Conservation (phyloP, 768 basidiomycete genomes). For the Amylocystis lapponica region DNA sequence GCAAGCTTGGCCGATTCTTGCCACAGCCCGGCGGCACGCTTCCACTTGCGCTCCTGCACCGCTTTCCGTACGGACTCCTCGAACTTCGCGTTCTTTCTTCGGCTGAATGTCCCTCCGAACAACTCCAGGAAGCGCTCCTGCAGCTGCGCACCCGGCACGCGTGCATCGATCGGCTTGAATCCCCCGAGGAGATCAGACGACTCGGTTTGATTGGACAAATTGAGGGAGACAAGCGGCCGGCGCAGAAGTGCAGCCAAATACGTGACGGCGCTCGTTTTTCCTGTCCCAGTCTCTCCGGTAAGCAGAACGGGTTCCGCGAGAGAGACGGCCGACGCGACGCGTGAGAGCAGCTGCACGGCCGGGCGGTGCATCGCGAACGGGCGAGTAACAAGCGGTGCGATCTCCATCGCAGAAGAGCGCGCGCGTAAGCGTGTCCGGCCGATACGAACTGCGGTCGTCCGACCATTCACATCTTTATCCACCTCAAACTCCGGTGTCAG, state of each 20-base stretch:
- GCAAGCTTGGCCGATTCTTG: constrained; percentile 69
- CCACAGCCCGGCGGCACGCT: constrained; percentile 78
- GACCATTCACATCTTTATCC: constrained; percentile 64
- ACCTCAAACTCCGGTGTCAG: constrained; percentile 63
- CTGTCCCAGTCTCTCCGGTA: constrained; percentile 98
- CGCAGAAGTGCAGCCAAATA: constrained; percentile 77
- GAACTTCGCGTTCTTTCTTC: constrained; percentile 83
- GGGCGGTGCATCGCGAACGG: constrained; percentile 90
- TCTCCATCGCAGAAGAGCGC: constrained; percentile 31
- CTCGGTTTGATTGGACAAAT: constrained; percentile 95
- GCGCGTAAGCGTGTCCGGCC: constrained; percentile 60
- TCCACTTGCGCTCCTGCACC: constrained; percentile 81
- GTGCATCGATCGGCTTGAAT: constrained; percentile 91
- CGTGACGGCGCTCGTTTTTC: constrained; percentile 91
- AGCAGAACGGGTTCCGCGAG: constrained; percentile 81
- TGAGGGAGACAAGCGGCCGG: constrained; percentile 78
- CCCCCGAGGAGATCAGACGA: constrained; percentile 91
- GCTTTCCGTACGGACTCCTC: constrained; percentile 78
- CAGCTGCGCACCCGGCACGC: constrained; percentile 64
- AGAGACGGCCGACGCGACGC: constrained; percentile 68
- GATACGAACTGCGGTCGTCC: constrained; percentile 47
- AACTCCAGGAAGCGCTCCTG: constrained; percentile 73
- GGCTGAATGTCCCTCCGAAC: constrained; percentile 84
- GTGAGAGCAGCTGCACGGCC: constrained; percentile 71
- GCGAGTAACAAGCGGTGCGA: constrained; percentile 31